These are phyloP conservation scores for Chaetomiaceae sp. DNA, from an alignment of 2,329 filamentous ascomycete genomes.

Conservation along the genomic window DNA sequence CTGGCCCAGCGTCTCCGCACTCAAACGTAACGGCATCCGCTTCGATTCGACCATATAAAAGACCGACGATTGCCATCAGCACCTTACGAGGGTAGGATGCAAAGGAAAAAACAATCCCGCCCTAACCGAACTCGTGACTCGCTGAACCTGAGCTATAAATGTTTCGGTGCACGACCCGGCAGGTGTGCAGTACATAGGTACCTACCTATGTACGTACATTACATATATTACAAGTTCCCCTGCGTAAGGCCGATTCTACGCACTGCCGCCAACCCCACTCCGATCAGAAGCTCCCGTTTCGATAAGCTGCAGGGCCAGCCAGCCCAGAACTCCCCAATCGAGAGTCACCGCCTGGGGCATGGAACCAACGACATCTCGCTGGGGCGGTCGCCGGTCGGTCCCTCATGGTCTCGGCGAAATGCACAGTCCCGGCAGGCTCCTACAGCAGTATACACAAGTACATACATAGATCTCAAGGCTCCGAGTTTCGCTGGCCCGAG, in stretches of 20 bases:
- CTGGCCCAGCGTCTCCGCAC: neutral
- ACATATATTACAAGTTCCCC: neutral
- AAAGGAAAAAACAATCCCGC: conserved; percentile 4
- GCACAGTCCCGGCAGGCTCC: neutral
- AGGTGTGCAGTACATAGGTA: no score
- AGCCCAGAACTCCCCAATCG: neutral
- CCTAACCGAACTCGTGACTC: conserved; percentile 1
- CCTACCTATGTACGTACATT: neutral
- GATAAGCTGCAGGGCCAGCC: conserved; percentile 6
- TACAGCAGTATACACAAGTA: no score
- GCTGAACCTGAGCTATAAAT: neutral
- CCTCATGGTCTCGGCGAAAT: neutral
- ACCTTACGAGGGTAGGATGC: neutral
- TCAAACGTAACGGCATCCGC: conserved; percentile 15
- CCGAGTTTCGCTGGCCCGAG: conserved; percentile 2
- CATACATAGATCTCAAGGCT: no score
- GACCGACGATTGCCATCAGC: neutral
- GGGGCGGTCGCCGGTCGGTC: no score
- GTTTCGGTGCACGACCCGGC: no score
- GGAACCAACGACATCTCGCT: conserved; percentile 4
- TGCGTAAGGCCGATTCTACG: neutral
- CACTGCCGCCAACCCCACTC: no score
- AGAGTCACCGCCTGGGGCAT: neutral
- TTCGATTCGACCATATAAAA: conserved; percentile 9
- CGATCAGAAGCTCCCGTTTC: no score